These are phyloP conservation scores for Suillus sp. DNA, from an alignment of 768 basidiomycete genomes.

Conservation along the genomic window DNA sequence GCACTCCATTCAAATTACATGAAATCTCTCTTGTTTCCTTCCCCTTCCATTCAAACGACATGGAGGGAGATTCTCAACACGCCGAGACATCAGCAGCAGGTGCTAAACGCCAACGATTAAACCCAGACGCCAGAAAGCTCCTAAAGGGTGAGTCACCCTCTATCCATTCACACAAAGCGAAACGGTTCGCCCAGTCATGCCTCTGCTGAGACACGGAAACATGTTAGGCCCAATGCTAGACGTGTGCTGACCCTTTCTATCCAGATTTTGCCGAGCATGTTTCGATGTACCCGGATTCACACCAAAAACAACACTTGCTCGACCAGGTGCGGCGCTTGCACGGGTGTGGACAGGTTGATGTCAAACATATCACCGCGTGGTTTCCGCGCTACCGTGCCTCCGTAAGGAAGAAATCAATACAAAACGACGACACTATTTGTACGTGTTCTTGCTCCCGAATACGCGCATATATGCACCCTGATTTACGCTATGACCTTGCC, in stretches of 20 bases:
- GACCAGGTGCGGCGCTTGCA: not conserved
- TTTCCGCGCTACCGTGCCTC: conserved; percentile 18
- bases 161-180: not conserved
- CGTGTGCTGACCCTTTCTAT: not conserved
- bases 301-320: conserved; percentile 1
- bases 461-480: conserved; percentile 4
- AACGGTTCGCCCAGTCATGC: not conserved
- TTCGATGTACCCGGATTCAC: not conserved
- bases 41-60: not conserved
- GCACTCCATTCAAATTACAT: conserved; percentile 1
- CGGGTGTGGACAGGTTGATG: not conserved
- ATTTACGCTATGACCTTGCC: conserved; percentile 8
- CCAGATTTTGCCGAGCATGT: conserved; percentile 5
- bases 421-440: conserved; percentile 32
- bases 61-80: not conserved
- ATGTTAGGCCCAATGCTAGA: not conserved
- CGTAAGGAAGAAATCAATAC: not conserved
- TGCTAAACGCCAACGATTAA: not conserved
- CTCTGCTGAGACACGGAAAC: not conserved
- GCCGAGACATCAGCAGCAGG: conserved; percentile 7
- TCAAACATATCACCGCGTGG: conserved; percentile 17
- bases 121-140: not conserved
- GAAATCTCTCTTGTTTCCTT: not conserved
- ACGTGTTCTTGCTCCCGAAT: conserved; percentile 13
- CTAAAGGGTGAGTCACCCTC: not conserved